A percentile compares a stretch with the other conserved stretches of the same genome.
phyloP scores from a whole-genome alignment of 225 moss, liverwort and hornwort species.

The Polytrichum commune region DNA sequence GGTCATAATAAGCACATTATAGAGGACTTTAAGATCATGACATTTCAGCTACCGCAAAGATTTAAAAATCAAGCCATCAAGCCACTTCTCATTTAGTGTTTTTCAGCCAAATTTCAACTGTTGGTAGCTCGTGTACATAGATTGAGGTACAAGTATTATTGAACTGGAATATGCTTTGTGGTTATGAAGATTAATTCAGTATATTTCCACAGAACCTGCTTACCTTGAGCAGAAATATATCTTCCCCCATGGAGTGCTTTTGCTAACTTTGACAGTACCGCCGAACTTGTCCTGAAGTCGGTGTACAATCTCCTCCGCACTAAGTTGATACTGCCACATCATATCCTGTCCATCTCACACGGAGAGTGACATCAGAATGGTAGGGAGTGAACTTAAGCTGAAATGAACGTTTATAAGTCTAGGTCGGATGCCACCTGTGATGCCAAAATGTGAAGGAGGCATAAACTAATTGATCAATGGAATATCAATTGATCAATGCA shows the following conservation, averaged over 20 bases:
- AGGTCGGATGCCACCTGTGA: not conserved
- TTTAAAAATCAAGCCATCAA: too few species aligned
- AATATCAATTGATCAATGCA: not conserved
- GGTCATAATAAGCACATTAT: too few species aligned
- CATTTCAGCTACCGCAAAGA: too few species aligned
- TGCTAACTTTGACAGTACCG: slow-evolving; percentile 5
- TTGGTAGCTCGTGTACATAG: too few species aligned
- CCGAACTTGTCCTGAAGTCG: slow-evolving; percentile 3
- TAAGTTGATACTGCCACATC: slow-evolving; percentile 21
- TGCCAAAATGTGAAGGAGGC: not conserved
- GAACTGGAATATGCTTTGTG: too few species aligned
- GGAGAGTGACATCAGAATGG: not conserved
- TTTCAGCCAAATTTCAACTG: too few species aligned
- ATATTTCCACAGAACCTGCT: not conserved
- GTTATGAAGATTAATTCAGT: too few species aligned
- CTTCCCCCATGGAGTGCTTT: slow-evolving; percentile 32
- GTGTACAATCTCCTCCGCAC: not conserved
- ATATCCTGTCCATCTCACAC: slow-evolving; percentile 18
- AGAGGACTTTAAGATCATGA: too few species aligned
- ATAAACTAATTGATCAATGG: slow-evolving; percentile 7
- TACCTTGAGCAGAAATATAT: slow-evolving; percentile 46
- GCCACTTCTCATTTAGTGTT: too few species aligned
- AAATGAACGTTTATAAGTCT: not conserved
- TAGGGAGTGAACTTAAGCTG: not conserved
- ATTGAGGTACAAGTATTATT: too few species aligned